A percentile compares a stretch with the other conserved stretches of the same genome.
Conservation (phyloP, 805 yeast genomes). For the Huiozyma sinensis region DNA sequence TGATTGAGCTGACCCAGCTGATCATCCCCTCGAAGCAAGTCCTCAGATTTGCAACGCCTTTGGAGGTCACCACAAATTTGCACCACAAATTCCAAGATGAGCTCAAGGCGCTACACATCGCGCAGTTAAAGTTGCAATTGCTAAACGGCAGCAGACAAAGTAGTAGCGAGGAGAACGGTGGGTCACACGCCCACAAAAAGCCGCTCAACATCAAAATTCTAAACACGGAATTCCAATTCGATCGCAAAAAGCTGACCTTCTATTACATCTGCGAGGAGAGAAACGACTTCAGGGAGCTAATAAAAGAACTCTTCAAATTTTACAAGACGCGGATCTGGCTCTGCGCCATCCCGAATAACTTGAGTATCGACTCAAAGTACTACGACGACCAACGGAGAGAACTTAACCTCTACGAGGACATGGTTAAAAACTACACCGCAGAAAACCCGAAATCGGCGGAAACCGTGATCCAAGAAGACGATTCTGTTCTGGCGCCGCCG, state of each 20-base stretch:
- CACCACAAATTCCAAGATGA: constrained; percentile 61
- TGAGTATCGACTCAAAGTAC: constrained; percentile 23
- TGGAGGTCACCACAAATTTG: constrained; percentile 48
- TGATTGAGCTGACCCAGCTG: constrained; percentile 36
- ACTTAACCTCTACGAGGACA: constrained; percentile 19
- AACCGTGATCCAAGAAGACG: neutral
- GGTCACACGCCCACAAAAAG: constrained; percentile 7
- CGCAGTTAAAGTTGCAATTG: constrained; percentile 40
- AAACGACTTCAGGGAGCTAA: constrained; percentile 62
- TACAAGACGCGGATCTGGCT: constrained; percentile 78
- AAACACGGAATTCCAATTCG: constrained; percentile 75
- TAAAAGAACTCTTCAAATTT: constrained; percentile 61
- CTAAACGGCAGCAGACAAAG: constrained; percentile 10
- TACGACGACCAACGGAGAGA: constrained; percentile 20
- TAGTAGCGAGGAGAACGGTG: constrained; percentile 1
- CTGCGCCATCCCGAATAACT: constrained; percentile 49
- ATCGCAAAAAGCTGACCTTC: constrained; percentile 64
- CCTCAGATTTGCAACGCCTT: constrained; percentile 62
- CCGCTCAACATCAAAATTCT: constrained; percentile 47
- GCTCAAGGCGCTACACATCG: constrained; percentile 56
- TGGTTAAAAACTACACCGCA: constrained; percentile 11
- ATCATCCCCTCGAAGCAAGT: constrained; percentile 73
- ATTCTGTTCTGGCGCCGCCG: constrained; percentile 9
- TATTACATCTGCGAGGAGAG: constrained; percentile 56
- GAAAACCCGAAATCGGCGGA: neutral